Conservation (phyloP, 352 stramenopile species). For the Phytophthora syringae region DNA sequence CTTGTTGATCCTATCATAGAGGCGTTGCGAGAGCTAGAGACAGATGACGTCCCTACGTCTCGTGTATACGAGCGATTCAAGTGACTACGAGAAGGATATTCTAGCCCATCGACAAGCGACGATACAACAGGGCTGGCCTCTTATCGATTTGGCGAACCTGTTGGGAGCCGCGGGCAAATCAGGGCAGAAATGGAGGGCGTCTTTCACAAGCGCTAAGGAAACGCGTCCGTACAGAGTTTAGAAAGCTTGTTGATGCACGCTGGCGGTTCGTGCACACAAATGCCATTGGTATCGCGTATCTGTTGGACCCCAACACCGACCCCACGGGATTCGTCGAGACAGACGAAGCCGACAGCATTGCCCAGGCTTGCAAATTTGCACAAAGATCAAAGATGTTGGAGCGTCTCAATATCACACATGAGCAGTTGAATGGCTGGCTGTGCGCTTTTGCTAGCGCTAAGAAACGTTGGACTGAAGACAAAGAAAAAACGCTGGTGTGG, state of each 20-base stretch:
- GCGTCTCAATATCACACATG: too few species aligned
- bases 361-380: not conserved
- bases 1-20: not conserved
- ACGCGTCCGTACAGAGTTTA: too few species aligned
- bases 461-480: not conserved
- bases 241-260: not conserved
- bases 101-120: not conserved
- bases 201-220: too few species aligned
- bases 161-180: too few species aligned
- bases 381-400: not conserved
- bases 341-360: not conserved
- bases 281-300: not conserved
- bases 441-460: not conserved
- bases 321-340: not conserved
- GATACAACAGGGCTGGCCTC: too few species aligned
- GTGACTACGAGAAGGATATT: not conserved
- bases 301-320: conserved; percentile 7
- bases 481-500: not conserved
- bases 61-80: not conserved
- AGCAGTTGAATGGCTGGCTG: conserved; percentile 1
- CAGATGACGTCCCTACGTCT: not conserved
- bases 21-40: not conserved
- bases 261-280: not conserved
- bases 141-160: too few species aligned
- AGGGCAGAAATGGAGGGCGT: too few species aligned